phyloP scores from a whole-genome alignment of 768 basidiomycete genomes.

The Crepidotus variabilis region DNA sequence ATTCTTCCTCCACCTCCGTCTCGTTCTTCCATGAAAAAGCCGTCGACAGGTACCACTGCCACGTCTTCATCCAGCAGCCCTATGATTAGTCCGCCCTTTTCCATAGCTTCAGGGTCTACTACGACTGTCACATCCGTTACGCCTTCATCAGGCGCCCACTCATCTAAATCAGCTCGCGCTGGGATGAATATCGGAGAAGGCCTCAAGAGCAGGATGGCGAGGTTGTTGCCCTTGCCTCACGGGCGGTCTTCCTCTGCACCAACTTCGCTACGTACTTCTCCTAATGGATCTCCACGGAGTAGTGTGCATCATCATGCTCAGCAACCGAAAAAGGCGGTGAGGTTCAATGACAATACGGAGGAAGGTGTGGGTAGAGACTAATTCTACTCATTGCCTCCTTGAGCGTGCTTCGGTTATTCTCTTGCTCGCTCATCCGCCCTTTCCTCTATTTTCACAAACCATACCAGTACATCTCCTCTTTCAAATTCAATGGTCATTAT shows the following conservation, averaged over 20 bases:
- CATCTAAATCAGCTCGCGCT: conserved; percentile 11
- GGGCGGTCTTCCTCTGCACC: conserved; percentile 37
- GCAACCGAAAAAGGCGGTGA: conserved; percentile 53
- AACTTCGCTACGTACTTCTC: conserved; percentile 28
- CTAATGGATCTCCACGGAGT: conserved; percentile 33
- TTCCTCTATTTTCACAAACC: neutral
- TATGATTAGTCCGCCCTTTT: conserved; percentile 26
- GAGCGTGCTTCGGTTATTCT: neutral
- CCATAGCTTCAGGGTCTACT: conserved; percentile 42
- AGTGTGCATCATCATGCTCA: neutral
- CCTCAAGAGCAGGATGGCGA: conserved; percentile 46
- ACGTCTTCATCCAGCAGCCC: conserved; percentile 25
- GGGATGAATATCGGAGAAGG: conserved; percentile 28
- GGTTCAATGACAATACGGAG: conserved; percentile 45
- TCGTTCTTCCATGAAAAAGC: conserved; percentile 65
- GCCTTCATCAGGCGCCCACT: conserved; percentile 22
- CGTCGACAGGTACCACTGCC: conserved; percentile 44
- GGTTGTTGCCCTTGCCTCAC: conserved; percentile 45
- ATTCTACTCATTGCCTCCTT: neutral
- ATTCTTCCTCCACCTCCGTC: conserved; percentile 51
- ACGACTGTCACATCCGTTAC: conserved; percentile 43
- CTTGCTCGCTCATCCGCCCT: neutral
- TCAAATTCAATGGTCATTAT: neutral
- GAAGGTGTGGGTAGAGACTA: conserved; percentile 19
- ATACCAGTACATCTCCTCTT: neutral